Conservation (phyloP, 2,329 filamentous ascomycete genomes). For the Plenodomus tracheiphilus region DNA sequence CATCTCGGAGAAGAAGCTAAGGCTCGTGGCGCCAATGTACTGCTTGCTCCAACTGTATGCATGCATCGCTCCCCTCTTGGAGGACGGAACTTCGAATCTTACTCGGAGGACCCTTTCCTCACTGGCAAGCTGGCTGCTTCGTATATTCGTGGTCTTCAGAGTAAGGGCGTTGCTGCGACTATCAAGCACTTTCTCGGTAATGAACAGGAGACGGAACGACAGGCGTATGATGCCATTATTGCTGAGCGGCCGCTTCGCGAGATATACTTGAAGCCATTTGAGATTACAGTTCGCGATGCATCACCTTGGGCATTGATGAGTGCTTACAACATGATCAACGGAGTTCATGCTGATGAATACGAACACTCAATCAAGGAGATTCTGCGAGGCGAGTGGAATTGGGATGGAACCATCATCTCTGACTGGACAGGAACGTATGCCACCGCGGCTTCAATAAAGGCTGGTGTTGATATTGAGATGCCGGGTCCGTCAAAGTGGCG, state of each 20-base stretch:
- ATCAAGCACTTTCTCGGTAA: slow-evolving; percentile 80
- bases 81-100: slow-evolving; percentile 86
- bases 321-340: slow-evolving; percentile 70
- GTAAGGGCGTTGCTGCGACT: slow-evolving; percentile 73
- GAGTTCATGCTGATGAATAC: slow-evolving; percentile 50
- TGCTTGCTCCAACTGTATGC: slow-evolving; percentile 78
- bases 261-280: slow-evolving; percentile 74
- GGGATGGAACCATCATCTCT: slow-evolving; percentile 49
- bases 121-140: slow-evolving; percentile 73
- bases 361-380: slow-evolving; percentile 49
- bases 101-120: slow-evolving; percentile 79
- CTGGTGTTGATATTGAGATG: slow-evolving; percentile 48
- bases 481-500: slow-evolving; percentile 47
- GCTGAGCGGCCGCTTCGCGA: slow-evolving; percentile 68
- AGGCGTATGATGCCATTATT: slow-evolving; percentile 66
- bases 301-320: slow-evolving; percentile 71
- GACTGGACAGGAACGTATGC: slow-evolving; percentile 49
- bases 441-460: slow-evolving; percentile 43
- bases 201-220: slow-evolving; percentile 70
- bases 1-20: slow-evolving; percentile 73
- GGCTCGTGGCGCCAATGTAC: slow-evolving; percentile 72
- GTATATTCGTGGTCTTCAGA: slow-evolving; percentile 73
- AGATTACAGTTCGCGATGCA: slow-evolving; percentile 70
- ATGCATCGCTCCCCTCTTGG: slow-evolving; percentile 81
- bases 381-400: slow-evolving; percentile 46